Base-by-base conservation (phyloP, 75 land plant genomes). In the Ceratopteris richardii region DNA sequence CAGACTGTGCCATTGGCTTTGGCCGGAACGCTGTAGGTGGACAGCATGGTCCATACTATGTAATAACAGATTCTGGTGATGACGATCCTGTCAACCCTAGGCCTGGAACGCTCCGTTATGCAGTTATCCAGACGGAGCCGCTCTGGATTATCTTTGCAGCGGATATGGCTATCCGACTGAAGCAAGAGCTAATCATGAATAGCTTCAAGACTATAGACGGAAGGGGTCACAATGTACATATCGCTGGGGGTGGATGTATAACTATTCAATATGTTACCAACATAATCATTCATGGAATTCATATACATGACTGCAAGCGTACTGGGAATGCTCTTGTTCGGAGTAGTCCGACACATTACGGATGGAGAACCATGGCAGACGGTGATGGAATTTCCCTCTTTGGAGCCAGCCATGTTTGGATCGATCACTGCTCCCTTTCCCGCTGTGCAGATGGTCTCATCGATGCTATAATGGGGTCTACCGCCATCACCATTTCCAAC, bases 401-500 rank as follows among this genome's bases (percentile, higher is more conserved):
- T 28, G 61, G 67, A 0, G 44, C 82, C 7, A 44, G 36, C 18
- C 48, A 72, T 54, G 52, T 80, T n/a, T 80, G 82, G 81, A 58
- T 80, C 29, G 82, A 80, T 37, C 82, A 80, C 37, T 76, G 75
- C 58, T 66, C 73, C 22, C 69, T 79, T 29, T 43, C 69, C 31
- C 67, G 50, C 29, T 70, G 74, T 41, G 31, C 51, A 0, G 82
- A 80, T 47, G 82, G 76, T 19, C 60, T 80, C 24, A 60, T 80
- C 39, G 82, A 80, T 42, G 82, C 71, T 27, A 66, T 77, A 60
- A 28, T 40, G 52, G 76, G 76, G 31, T 80, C 82, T 31, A 77
- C 71, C 12, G 82, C 71, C 51, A 65, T 80, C 65, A 80, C 82
- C 39, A 52, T 80, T 59, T 80, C 82, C 41, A 80, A 80, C 67